Evolutionary conservation across 495 filamentous ascomycete genomes (phyloP).

Genomic region (Hypoxylon fragiforme): DNA sequence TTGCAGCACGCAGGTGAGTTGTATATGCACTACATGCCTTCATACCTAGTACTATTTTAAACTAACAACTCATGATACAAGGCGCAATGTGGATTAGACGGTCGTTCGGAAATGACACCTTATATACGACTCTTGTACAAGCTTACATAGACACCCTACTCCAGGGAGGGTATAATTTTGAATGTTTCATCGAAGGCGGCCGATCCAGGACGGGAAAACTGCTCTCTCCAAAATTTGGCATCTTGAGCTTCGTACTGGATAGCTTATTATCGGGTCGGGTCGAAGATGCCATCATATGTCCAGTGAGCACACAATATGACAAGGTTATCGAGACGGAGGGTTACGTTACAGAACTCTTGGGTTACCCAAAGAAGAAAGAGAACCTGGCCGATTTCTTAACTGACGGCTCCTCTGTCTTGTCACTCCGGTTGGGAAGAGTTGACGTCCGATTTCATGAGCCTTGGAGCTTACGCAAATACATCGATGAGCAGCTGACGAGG

Average conservation of each 20-base stretch:
- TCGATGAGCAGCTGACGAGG: conserved; percentile 68
- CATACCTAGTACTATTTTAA: no score
- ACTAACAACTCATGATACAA: conserved; percentile 36
- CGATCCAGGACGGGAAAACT: conserved; percentile 92
- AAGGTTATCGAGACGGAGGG: conserved; percentile 98
- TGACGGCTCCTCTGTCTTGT: conserved; percentile 81
- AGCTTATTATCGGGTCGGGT: conserved; percentile 86
- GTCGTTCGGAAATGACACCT: conserved; percentile 86
- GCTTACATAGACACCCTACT: conserved; percentile 93
- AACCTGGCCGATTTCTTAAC: conserved; percentile 86
- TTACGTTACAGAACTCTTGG: conserved; percentile 91
- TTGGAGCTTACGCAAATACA: conserved; percentile 83
- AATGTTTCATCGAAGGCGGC: conserved; percentile 96
- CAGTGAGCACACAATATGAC: conserved; percentile 96
- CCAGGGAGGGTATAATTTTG: conserved; percentile 88
- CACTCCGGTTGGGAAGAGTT: conserved; percentile 84
- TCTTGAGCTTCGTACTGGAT: conserved; percentile 88
- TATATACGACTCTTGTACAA: conserved; percentile 91
- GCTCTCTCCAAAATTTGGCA: conserved; percentile 93
- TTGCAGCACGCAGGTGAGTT: conserved; percentile 82
- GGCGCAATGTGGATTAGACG: conserved; percentile 96
- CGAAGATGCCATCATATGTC: conserved; percentile 87
- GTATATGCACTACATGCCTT: neutral
- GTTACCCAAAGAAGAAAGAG: conserved; percentile 92
- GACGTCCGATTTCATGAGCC: conserved; percentile 96